Evolutionary conservation across 2,329 filamentous ascomycete species (phyloP).

Genomic region (Alternaria conjuncta): DNA sequence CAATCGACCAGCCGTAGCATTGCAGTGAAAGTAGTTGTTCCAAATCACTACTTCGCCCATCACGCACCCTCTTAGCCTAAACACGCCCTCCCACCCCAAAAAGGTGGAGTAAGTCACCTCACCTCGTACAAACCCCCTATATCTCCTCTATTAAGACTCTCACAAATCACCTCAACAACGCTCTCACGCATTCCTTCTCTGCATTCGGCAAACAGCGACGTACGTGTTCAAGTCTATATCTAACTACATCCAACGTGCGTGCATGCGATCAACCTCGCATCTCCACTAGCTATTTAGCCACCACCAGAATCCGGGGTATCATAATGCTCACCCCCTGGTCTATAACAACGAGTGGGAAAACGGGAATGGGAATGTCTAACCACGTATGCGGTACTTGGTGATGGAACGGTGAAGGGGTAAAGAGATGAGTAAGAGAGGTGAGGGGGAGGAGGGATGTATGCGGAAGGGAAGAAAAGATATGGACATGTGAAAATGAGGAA

Average conservation of each 20-base stretch:
- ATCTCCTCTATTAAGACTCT: not conserved
- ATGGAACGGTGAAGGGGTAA: not conserved
- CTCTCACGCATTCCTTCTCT: not conserved
- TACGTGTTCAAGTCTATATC: not conserved
- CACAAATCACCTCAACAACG: not conserved
- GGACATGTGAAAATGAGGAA: not conserved
- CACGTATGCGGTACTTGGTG: not conserved
- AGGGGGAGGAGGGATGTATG: not conserved
- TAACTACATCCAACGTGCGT: not conserved
- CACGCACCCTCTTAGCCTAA: not conserved
- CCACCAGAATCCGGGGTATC: slow-evolving; percentile 4
- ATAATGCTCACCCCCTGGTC: slow-evolving; percentile 1
- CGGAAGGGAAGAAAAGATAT: not conserved
- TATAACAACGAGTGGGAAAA: no score
- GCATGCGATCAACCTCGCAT: not conserved
- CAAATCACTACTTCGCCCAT: not conserved
- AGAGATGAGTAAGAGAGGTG: not conserved
- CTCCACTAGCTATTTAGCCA: slow-evolving; percentile 1
- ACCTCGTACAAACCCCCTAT: not conserved
- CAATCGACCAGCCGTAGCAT: not conserved
- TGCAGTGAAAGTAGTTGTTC: not conserved
- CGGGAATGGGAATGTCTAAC: no score
- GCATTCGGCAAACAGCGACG: not conserved
- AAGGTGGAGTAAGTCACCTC: not conserved
- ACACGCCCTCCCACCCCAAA: not conserved